Evolutionary conservation across 2,329 filamentous ascomycete species (phyloP), one percentile per base, ranked within the genome.

Genomic region (Colletotrichum theobromicola): DNA sequence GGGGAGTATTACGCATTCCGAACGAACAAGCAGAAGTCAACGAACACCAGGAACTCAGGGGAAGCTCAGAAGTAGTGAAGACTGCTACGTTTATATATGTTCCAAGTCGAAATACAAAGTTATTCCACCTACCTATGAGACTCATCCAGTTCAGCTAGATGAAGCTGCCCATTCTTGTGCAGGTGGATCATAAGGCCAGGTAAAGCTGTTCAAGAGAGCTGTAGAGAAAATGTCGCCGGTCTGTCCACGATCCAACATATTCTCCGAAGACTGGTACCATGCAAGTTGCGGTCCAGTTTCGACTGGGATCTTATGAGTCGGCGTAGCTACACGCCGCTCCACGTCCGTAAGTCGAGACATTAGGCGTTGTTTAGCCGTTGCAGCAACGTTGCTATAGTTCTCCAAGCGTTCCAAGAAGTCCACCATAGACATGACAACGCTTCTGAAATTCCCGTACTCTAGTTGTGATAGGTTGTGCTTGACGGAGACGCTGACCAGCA

Each of bases 1-100:
- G 82, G 81, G 2, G 81, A 84, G 68, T 83, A 84, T 68, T 83
- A 81, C 42, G 61, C 60, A 2, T 80, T 76, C 74, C 67, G 78
- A 79, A 84, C 28, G 4, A 80, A 91, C 16, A 78, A 72, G 30
- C 76, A 77, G 58, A 70, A 76, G 61, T 28, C 55, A 5, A 67
- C 65, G 7, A 60, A 67, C 30, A 58, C 63, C 15, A 57, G 26
- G 46, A 76, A 55, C 24, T 69, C 34, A 3, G 61, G 5, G 64
- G 9, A 30, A 57, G 65, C 18, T 32, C 55, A n/a, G 34, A 26
- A 28, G 12, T n/a, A n/a, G n/a, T n/a, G n/a, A n/a, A n/a, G n/a
- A n/a, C n/a, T n/a, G n/a, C n/a, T n/a, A n/a, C n/a, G n/a, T n/a
- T n/a, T n/a, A n/a, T n/a, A n/a, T n/a, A n/a, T n/a, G n/a, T n/a